These are phyloP conservation scores for Pseudogymnoascus sp. DNA, from an alignment of 2,329 filamentous ascomycete genomes.

Conservation along the genomic window DNA sequence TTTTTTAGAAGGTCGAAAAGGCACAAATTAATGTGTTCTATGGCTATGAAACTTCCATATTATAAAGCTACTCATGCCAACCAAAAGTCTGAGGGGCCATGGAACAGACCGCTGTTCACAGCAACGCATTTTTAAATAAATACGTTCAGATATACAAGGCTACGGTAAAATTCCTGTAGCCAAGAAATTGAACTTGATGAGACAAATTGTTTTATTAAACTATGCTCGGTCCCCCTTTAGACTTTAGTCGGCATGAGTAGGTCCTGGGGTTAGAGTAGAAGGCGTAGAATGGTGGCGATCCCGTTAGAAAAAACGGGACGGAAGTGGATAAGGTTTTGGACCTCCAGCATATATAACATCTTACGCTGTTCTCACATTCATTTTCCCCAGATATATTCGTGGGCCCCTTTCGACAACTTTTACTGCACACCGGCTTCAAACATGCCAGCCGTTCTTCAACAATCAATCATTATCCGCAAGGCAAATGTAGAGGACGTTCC, in stretches of 20 bases:
- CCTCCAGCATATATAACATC: neutral
- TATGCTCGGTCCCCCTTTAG: no score
- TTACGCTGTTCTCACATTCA: neutral
- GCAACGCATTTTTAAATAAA: no score
- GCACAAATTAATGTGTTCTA: neutral
- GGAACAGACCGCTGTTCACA: no score
- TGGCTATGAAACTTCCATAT: neutral
- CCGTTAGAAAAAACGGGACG: neutral
- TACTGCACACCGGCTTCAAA: neutral
- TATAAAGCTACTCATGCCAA: neutral
- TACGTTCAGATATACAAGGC: no score
- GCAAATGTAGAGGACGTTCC: slow-evolving; percentile 24
- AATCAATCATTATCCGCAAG: slow-evolving; percentile 20
- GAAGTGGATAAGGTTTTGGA: neutral
- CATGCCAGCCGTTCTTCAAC: neutral
- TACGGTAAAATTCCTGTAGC: no score
- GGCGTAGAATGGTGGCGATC: neutral
- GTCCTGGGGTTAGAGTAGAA: neutral
- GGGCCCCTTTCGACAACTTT: neutral
- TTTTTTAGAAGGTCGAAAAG: neutral
- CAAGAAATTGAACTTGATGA: no score
- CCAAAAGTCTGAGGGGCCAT: no score
- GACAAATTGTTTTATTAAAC: no score
- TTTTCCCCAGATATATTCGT: neutral
- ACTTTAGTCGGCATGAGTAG: no score